Evolutionary conservation across 2,329 filamentous ascomycete genomes (phyloP), one percentile per base, ranked within the genome.

Genomic region (Xylariaceae sp.): DNA sequence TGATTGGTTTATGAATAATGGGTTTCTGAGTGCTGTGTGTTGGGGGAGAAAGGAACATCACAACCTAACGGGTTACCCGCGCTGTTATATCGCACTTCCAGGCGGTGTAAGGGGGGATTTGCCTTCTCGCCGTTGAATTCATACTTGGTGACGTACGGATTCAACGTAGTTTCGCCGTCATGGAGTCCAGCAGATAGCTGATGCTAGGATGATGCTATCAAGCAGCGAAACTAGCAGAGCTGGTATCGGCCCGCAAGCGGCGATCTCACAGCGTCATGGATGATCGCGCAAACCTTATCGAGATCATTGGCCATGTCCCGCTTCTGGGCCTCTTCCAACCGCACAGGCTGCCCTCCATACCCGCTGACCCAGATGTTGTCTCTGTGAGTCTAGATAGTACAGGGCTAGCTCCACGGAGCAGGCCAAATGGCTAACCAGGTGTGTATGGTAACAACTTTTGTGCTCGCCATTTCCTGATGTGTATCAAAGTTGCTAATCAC

Each of bases 151-250:
- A 44, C 41, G 13, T 40, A 30, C 18, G 19, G 19, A 26, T 22
- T 29, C 53, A 48, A 58, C 53, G 53, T 58, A 46, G 41, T 36
- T 18, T 45, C 26, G 16, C 10, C 56, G 53, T 56, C 53, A 56
- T 58, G 16, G 40, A 47, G 36, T 15, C 32, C 12, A 39, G 36
- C 13, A 15, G 43, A 49, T 36, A 18, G 13, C 7, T 44, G 47
- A 53, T 56, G 44, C 47, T 49, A 32, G 50, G 50, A 54, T 58
- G 43, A 56, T 58, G 53, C 44, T 47, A 48, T 51, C 29, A 47
- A 39, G 36, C 22, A 40, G 45, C 32, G n/a, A 19, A 36, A 48
- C 47, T 44, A 50, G 22, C 19, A 29, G 37, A 47, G n/a, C 22
- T 30, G 15, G 16, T 43, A 49, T 36, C 7, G 13, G 3, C 21